A percentile compares a stretch with the other conserved stretches of the same genome.
Conservation (phyloP, 352 stramenopile species). For the Globisporangium recalcitrans region DNA sequence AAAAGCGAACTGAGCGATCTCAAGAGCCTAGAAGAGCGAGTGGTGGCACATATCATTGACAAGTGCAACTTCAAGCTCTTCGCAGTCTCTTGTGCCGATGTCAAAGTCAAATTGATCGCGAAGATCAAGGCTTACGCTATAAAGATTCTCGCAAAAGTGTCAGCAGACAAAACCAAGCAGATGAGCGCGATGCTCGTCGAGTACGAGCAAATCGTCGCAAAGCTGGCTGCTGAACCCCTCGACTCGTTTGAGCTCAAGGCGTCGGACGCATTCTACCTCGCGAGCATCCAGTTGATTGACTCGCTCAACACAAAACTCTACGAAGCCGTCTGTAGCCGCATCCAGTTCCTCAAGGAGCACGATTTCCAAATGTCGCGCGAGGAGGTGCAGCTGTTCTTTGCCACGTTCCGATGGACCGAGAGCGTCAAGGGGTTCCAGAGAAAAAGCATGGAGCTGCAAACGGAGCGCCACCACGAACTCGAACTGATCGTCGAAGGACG, state of each 20-base stretch:
- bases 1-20: slow-evolving; percentile 51
- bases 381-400: slow-evolving; percentile 89
- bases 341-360: slow-evolving; percentile 88
- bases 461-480: slow-evolving; percentile 85
- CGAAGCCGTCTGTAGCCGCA: slow-evolving; percentile 64
- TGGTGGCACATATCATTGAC: slow-evolving; percentile 59
- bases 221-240: slow-evolving; percentile 81
- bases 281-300: slow-evolving; percentile 68
- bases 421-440: slow-evolving; percentile 89
- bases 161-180: slow-evolving; percentile 79
- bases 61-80: slow-evolving; percentile 90
- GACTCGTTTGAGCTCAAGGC: slow-evolving; percentile 89
- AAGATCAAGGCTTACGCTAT: slow-evolving; percentile 66
- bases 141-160: slow-evolving; percentile 78
- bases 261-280: slow-evolving; percentile 81
- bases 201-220: slow-evolving; percentile 87
- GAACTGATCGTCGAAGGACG: slow-evolving; percentile 87
- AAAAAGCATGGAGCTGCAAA: slow-evolving; percentile 89
- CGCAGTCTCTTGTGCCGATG: slow-evolving; percentile 80
- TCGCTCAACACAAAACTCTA: slow-evolving; percentile 70
- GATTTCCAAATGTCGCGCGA: slow-evolving; percentile 84
- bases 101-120: slow-evolving; percentile 79
- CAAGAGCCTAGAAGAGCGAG: slow-evolving; percentile 37
- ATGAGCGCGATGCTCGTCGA: slow-evolving; percentile 83
- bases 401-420: slow-evolving; percentile 87